phyloP scores from a whole-genome alignment of 139 green algal species.

The Haematococcus lacustris region DNA sequence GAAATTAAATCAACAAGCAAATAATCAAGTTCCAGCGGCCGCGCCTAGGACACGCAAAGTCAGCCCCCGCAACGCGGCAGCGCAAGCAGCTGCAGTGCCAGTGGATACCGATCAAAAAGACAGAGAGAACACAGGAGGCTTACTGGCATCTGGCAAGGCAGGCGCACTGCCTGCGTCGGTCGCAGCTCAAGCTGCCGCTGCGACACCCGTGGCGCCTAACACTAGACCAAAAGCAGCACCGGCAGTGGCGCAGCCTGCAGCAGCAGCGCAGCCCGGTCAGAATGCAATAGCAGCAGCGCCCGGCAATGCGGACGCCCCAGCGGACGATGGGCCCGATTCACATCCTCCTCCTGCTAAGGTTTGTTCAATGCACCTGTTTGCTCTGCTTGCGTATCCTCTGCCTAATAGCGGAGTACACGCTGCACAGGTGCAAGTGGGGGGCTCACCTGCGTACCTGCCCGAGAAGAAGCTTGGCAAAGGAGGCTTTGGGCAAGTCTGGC shows the following conservation, averaged over 20 bases:
- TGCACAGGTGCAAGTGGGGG: conserved; percentile 72
- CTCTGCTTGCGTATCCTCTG: background rate
- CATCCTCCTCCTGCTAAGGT: conserved; percentile 9
- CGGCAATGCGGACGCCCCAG: background rate
- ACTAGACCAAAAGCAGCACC: no score
- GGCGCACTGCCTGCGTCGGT: no score
- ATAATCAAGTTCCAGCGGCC: no score
- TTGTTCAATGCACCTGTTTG: background rate
- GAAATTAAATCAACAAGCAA: no score
- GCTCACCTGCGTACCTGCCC: conserved; percentile 77
- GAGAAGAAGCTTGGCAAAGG: conserved; percentile 90
- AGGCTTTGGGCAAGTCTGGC: conserved; percentile 64
- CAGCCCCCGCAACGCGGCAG: no score
- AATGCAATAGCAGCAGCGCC: background rate
- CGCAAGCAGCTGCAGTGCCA: no score
- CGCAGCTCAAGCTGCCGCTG: no score
- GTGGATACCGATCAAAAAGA: no score
- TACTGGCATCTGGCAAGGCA: no score
- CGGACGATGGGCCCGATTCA: conserved; percentile 5
- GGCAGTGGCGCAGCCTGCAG: background rate
- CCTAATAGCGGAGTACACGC: background rate
- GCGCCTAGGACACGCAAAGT: no score
- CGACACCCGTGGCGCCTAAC: no score
- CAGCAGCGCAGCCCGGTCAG: background rate
- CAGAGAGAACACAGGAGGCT: no score